These are phyloP conservation scores for Tricholoma saponaceum DNA, from an alignment of 768 basidiomycete species.

Conservation along the genomic window DNA sequence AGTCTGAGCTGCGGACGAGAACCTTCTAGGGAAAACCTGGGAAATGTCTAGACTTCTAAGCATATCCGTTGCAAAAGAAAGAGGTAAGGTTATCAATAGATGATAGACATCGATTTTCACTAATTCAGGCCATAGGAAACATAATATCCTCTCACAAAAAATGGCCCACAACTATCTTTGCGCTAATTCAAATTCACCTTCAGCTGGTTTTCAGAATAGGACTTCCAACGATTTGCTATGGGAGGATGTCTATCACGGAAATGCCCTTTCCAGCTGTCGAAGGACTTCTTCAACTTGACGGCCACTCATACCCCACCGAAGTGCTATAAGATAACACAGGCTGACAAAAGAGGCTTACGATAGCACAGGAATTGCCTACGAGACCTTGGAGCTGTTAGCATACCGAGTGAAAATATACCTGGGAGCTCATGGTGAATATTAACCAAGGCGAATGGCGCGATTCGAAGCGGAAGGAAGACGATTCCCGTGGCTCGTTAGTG, in stretches of 20 bases:
- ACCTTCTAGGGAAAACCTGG: too few species aligned
- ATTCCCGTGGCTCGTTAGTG: conserved; percentile 33
- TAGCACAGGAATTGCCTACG: conserved; percentile 45
- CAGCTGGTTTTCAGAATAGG: too few species aligned
- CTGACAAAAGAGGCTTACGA: background rate
- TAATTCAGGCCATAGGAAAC: too few species aligned
- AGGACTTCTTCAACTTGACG: conserved; percentile 14
- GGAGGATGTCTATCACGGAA: conserved; percentile 9
- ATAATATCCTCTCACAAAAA: too few species aligned
- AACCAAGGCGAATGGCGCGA: conserved; percentile 22
- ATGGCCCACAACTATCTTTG: too few species aligned
- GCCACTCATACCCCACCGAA: too few species aligned
- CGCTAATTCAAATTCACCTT: too few species aligned
- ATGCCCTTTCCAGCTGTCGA: conserved; percentile 9
- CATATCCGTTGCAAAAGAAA: too few species aligned
- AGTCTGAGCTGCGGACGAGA: too few species aligned
- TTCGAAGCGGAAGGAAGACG: conserved; percentile 30
- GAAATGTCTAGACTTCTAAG: too few species aligned
- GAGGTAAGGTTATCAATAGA: too few species aligned
- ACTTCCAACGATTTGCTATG: background rate
- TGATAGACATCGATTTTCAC: too few species aligned
- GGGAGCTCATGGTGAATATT: conserved; percentile 38
- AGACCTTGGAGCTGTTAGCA: conserved; percentile 41
- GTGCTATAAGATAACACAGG: background rate
- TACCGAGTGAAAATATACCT: conserved; percentile 52